Percentiles rank a stretch among this genome's conserved stretches.
Evolutionary conservation across 2,329 filamentous ascomycete genomes (phyloP).

Genomic region (Xylaria sp.): DNA sequence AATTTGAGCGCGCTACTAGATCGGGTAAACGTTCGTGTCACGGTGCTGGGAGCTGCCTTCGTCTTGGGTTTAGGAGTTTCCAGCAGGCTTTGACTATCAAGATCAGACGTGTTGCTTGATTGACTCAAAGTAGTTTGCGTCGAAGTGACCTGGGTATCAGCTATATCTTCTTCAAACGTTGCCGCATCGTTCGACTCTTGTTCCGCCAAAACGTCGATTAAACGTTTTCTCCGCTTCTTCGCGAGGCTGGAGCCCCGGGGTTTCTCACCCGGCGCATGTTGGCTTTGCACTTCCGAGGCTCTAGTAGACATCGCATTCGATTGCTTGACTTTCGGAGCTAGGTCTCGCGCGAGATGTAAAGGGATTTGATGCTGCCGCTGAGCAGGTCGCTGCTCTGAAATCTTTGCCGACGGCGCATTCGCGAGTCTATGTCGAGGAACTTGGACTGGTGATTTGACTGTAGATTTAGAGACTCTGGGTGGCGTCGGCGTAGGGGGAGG

Average conservation of each 20-base stretch:
- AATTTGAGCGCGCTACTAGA: constrained; percentile 49
- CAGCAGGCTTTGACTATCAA: constrained; percentile 41
- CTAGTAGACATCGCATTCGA: constrained; percentile 19
- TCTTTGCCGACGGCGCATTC: constrained; percentile 20
- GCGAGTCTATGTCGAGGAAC: constrained; percentile 12
- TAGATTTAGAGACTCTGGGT: constrained; percentile 30
- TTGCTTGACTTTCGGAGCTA: constrained; percentile 32
- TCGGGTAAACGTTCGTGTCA: constrained; percentile 46
- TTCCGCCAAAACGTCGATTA: constrained; percentile 49
- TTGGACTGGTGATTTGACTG: constrained; percentile 13
- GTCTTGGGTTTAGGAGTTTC: constrained; percentile 44
- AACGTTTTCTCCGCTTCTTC: constrained; percentile 46
- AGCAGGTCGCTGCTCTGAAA: constrained; percentile 25
- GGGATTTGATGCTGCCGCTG: constrained; percentile 45
- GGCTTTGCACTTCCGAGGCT: constrained; percentile 30
- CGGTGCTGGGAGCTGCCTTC: constrained; percentile 37
- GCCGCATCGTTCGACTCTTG: constrained; percentile 43
- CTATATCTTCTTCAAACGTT: constrained; percentile 35
- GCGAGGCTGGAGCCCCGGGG: constrained; percentile 24
- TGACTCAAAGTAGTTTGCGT: constrained; percentile 41
- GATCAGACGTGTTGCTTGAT: constrained; percentile 38
- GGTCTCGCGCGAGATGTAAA: constrained; percentile 45
- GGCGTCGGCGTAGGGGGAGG: constrained; percentile 48
- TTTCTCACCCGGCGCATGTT: constrained; percentile 21
- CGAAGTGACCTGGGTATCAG: constrained; percentile 36